Evolutionary conservation across 1,284 basidiomycete species (phyloP).

Genomic region (Pseudozyma sp.): DNA sequence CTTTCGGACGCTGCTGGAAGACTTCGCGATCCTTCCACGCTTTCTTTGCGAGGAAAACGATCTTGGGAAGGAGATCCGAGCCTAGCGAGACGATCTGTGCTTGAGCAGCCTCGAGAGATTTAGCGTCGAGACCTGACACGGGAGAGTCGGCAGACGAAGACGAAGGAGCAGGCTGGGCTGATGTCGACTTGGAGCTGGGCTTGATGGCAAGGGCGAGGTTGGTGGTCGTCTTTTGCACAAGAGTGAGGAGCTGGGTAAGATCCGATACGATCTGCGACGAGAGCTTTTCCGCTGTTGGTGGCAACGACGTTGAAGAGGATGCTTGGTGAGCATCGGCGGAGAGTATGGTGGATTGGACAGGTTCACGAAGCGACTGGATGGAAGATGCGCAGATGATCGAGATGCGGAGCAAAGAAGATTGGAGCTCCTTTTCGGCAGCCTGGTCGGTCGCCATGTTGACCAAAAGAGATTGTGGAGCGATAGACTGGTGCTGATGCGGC

Average conservation of each 20-base stretch:
- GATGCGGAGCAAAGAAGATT: conserved; percentile 58
- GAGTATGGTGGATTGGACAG: conserved; percentile 39
- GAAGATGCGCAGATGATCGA: conserved; percentile 63
- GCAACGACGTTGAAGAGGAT: conserved; percentile 12
- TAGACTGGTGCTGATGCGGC: no score
- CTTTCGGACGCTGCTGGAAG: conserved; percentile 30
- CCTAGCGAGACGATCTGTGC: conserved; percentile 52
- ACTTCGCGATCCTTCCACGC: conserved; percentile 55
- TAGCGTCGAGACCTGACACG: conserved; percentile 48
- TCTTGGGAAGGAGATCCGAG: conserved; percentile 55
- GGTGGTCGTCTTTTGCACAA: conserved; percentile 53
- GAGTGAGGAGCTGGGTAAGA: conserved; percentile 40
- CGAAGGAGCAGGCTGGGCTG: conserved; percentile 2
- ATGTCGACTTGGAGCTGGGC: conserved; percentile 23
- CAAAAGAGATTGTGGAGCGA: background rate
- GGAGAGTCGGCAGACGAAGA: conserved; percentile 26
- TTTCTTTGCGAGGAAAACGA: conserved; percentile 59
- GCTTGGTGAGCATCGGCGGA: conserved; percentile 6
- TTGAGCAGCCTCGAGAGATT: conserved; percentile 53
- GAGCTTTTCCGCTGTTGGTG: conserved; percentile 37
- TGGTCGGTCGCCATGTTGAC: conserved; percentile 8
- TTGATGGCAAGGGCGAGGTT: conserved; percentile 57
- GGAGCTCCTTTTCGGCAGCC: conserved; percentile 45
- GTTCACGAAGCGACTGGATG: conserved; percentile 52
- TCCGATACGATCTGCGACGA: conserved; percentile 50